Percentiles rank a stretch among this genome's conserved stretches.
phyloP scores from a whole-genome alignment of 345 rosid species.

The Eucalyptus erythrocorys region DNA sequence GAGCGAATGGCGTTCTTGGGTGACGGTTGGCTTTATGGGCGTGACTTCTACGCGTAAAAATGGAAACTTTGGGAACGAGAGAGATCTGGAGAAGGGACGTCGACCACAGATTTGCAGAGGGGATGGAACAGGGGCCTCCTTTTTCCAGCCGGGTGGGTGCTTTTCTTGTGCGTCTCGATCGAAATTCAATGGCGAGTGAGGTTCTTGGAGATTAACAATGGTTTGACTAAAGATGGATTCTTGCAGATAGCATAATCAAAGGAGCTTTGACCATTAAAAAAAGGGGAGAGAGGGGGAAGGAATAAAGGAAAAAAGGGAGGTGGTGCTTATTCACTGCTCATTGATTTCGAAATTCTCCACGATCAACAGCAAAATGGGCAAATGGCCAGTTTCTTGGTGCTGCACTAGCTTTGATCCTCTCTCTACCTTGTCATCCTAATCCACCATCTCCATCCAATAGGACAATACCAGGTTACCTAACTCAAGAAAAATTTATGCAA shows the following conservation, averaged over 20 bases:
- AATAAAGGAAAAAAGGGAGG: background rate
- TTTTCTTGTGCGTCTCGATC: background rate
- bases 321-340: background rate
- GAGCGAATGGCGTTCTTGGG: background rate
- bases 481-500: background rate
- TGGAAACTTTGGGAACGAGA: background rate
- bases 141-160: background rate
- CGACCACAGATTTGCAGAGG: background rate
- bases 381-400: background rate
- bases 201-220: background rate
- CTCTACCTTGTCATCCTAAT: background rate
- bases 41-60: background rate
- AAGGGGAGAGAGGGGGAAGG: background rate
- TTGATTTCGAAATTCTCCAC: background rate
- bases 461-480: background rate
- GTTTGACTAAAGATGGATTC: background rate
- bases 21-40: background rate
- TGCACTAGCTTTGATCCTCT: background rate
- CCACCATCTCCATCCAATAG: background rate
- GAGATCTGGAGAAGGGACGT: background rate
- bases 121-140: background rate
- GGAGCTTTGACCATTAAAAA: background rate
- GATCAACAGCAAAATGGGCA: background rate
- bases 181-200: background rate
- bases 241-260: background rate